These are phyloP conservation scores for Fusarium verticillioides DNA, from an alignment of 2,329 filamentous ascomycete species.

Conservation along the genomic window DNA sequence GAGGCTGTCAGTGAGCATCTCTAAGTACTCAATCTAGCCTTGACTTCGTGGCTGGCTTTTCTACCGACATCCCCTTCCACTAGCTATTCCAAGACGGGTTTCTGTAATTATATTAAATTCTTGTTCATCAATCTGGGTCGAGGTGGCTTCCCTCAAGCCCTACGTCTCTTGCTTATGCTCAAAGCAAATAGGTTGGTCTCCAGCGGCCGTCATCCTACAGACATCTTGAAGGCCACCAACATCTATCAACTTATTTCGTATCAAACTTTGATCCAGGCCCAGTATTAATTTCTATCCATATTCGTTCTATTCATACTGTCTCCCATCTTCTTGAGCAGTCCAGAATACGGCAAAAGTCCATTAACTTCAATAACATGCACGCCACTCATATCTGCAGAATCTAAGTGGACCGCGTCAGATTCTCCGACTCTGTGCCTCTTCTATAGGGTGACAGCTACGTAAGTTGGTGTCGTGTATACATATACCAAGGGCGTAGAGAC, in stretches of 20 bases:
- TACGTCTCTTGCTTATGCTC: background rate
- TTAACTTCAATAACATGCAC: background rate
- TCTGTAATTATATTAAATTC: fast-evolving
- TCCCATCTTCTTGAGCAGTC: too few relatives aligned
- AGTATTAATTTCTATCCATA: background rate
- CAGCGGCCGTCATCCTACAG: background rate
- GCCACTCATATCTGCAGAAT: background rate
- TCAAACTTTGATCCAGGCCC: fast-evolving
- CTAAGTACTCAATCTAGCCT: background rate
- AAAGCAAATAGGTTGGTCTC: fast-evolving
- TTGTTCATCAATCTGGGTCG: background rate
- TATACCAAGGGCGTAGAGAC: constrained; percentile 1
- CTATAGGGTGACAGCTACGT: background rate
- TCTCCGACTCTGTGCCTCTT: background rate
- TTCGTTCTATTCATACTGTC: fast-evolving
- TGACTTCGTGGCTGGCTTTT: background rate
- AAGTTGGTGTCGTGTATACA: constrained; percentile 11
- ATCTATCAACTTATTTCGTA: fast-evolving
- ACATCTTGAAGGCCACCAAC: fast-evolving
- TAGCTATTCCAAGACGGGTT: fast-evolving
- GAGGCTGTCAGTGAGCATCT: background rate
- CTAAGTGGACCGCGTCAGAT: background rate
- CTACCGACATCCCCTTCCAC: fast-evolving
- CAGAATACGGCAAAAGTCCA: background rate
- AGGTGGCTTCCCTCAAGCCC: fast-evolving